Evolutionary conservation across 306 rosid species (phyloP), one percentile per base, ranked within the genome.

Genomic region (Biancaea sappan): DNA sequence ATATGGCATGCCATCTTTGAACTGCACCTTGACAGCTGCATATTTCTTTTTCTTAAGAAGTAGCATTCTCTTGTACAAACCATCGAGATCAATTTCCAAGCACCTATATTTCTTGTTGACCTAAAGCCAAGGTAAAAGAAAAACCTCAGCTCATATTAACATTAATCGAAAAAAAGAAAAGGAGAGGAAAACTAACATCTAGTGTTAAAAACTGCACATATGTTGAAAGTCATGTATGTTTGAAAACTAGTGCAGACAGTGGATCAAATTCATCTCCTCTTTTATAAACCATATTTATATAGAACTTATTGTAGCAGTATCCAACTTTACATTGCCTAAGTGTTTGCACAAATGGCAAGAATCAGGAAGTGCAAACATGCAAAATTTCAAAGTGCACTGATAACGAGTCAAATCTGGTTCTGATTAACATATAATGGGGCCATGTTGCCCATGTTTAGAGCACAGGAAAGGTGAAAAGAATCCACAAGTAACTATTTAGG

Each of bases 41-140:
- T 92, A 94, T 68, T 92, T 94, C 87, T 94, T 94, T 84, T 94
- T 94, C 93, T 94, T 94, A 35, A 94, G 95, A 73, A 94, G 96
- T 68, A 94, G 85, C 99, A 94, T 94, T 82, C 99, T 92, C 89
- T 90, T 94, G 81, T 94, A 94, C 83, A 94, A 71, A 77, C 96
- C 96, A 52, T 94, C 98, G 50, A 91, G 95, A 83, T 94, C 98
- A 79, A 94, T 94, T 88, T 91, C 97, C 86, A 91, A 82, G 75
- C 96, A 92, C 69, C 56, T 87, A 65, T 94, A 94, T 76, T 91
- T 94, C 89, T 90, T 94, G 84, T 94, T 94, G 77, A 94, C 97
- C 99, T 94, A 61, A 71, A 73, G 58, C 46, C 57, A 80, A 80
- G 73, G 35, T 63, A 51, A 81, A 71, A 71, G 48, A 76, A 35